Evolutionary conservation across 768 basidiomycete genomes (phyloP).

Genomic region (Calocybe cyanea): DNA sequence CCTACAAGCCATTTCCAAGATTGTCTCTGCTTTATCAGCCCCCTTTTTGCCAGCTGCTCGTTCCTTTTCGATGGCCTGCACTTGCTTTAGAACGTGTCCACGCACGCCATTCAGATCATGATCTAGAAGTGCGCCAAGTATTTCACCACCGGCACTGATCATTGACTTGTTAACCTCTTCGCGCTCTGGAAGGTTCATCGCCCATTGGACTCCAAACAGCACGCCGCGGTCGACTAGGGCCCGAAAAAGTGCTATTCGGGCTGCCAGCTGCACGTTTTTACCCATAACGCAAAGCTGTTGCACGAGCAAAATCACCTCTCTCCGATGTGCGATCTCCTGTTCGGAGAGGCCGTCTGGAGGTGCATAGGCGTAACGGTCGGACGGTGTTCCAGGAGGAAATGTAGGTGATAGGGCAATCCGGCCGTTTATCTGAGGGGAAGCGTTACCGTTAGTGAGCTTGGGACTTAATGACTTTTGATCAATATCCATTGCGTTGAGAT

Average conservation of each 20-base stretch:
- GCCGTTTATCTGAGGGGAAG: slow-evolving; percentile 21
- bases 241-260: slow-evolving; percentile 83
- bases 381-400: slow-evolving; percentile 17
- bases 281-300: slow-evolving; percentile 94
- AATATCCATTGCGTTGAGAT: slow-evolving; percentile 34
- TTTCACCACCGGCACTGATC: slow-evolving; percentile 81
- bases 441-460: slow-evolving; percentile 26
- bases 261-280: slow-evolving; percentile 90
- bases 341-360: slow-evolving; percentile 55
- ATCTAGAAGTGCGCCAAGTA: slow-evolving; percentile 81
- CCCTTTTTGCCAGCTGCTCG: slow-evolving; percentile 51
- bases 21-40: slow-evolving; percentile 64
- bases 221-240: slow-evolving; percentile 85
- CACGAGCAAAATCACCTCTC: slow-evolving; percentile 81
- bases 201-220: slow-evolving; percentile 91
- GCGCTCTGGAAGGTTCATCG: slow-evolving; percentile 65
- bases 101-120: slow-evolving; percentile 89
- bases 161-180: slow-evolving; percentile 48
- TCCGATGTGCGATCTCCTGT: slow-evolving; percentile 52
- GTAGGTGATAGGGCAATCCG: slow-evolving; percentile 10
- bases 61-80: slow-evolving; percentile 66
- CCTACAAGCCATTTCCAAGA: slow-evolving; percentile 71
- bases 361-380: slow-evolving; percentile 45
- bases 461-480: slow-evolving; percentile 28
- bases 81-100: slow-evolving; percentile 79